Evolutionary conservation across 148 eudicot genomes (phyloP).

Genomic region (Dianthus caryophyllus): DNA sequence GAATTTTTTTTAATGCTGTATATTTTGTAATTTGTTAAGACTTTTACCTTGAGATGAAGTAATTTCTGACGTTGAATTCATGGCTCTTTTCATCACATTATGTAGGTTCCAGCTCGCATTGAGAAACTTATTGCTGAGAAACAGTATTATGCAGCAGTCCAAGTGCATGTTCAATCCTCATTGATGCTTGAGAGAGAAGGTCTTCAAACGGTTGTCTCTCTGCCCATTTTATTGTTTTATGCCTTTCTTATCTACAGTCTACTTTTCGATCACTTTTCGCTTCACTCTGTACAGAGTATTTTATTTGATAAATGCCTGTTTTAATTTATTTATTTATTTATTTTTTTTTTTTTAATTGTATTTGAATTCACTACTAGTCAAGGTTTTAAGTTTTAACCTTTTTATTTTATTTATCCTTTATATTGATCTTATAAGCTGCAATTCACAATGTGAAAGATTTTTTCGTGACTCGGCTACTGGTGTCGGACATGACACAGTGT

Average conservation of each 20-base stretch:
- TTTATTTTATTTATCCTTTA: neutral
- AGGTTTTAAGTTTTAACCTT: neutral
- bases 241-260: neutral
- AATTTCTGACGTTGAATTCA: neutral
- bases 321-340: no score
- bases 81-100: constrained; percentile 20
- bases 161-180: constrained; percentile 79
- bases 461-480: neutral
- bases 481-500: neutral
- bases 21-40: neutral
- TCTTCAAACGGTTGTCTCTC: constrained; percentile 80
- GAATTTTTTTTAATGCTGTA: neutral
- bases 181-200: constrained; percentile 99
- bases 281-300: neutral
- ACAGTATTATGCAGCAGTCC: constrained; percentile 96
- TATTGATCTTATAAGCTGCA: neutral
- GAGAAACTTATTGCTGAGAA: constrained; percentile 86
- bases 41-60: constrained; percentile 1
- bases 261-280: neutral
- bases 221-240: constrained; percentile 4
- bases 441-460: neutral
- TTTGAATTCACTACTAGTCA: no score
- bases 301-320: neutral
- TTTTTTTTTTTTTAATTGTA: no score
- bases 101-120: constrained; percentile 85